Conservation (phyloP, 192 early-diverging fungal genomes). For the Linnemannia zychae region DNA sequence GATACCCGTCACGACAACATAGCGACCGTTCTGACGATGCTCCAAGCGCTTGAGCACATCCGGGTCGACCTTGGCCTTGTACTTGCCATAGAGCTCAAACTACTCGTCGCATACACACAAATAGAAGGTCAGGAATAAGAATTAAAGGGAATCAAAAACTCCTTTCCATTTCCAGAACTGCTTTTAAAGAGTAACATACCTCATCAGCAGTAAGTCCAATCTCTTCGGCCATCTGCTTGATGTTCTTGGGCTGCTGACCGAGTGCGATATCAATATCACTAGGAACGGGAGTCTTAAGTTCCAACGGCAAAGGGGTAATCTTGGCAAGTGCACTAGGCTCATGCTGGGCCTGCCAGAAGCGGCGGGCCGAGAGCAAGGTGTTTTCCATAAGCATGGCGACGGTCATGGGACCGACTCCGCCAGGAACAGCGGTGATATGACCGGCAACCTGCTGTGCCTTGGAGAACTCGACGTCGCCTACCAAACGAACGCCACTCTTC, state of each 20-base stretch:
- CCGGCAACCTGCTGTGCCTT: slow-evolving; percentile 77
- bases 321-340: slow-evolving; percentile 58
- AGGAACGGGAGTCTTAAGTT: slow-evolving; percentile 86
- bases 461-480: slow-evolving; percentile 94
- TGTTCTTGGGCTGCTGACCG: slow-evolving; percentile 89
- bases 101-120: slow-evolving; percentile 21
- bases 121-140: neutral
- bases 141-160: neutral
- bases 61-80: slow-evolving; percentile 93
- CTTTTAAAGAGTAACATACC: slow-evolving; percentile 32
- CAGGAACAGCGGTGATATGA: slow-evolving; percentile 96
- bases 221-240: slow-evolving; percentile 84
- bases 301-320: slow-evolving; percentile 72
- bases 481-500: slow-evolving; percentile 91
- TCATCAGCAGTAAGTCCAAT: slow-evolving; percentile 83
- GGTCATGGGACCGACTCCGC: slow-evolving; percentile 99
- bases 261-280: slow-evolving; percentile 96
- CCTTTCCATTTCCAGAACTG: too few relatives aligned
- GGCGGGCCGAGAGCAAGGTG: slow-evolving; percentile 82
- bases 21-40: slow-evolving; percentile 85
- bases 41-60: slow-evolving; percentile 88
- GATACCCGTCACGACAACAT: slow-evolving; percentile 97
- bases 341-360: slow-evolving; percentile 67
- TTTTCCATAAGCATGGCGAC: slow-evolving; percentile 98
- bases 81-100: slow-evolving; percentile 89